These are phyloP conservation scores for Agrocybe praecox DNA, from an alignment of 768 basidiomycete genomes.

Conservation along the genomic window DNA sequence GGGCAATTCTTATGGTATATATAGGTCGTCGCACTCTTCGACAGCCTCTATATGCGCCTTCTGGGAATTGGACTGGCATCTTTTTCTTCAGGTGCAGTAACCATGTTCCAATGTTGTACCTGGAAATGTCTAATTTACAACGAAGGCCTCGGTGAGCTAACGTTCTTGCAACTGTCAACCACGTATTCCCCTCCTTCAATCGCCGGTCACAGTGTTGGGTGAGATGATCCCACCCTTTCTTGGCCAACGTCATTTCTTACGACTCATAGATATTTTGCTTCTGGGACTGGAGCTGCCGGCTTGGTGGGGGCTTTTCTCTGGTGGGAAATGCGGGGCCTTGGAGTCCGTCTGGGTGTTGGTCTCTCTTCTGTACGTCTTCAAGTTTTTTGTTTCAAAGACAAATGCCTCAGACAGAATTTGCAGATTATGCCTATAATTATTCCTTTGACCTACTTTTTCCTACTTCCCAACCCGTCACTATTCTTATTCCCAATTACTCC, in stretches of 20 bases:
- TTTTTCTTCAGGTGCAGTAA: conserved; percentile 73
- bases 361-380: conserved; percentile 67
- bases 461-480: conserved; percentile 65
- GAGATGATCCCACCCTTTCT: conserved; percentile 16
- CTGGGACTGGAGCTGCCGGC: conserved; percentile 93
- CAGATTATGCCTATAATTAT: conserved; percentile 85
- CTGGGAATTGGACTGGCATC: conserved; percentile 63
- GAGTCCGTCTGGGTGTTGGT: conserved; percentile 83
- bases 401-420: neutral
- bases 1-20: neutral
- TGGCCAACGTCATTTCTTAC: neutral
- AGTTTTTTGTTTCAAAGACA: too few species aligned
- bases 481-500: conserved; percentile 47
- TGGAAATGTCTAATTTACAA: conserved; percentile 1
- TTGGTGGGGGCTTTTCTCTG: conserved; percentile 91
- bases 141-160: conserved; percentile 88
- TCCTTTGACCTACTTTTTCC: conserved; percentile 72
- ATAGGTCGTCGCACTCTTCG: conserved; percentile 79
- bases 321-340: conserved; percentile 90
- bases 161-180: conserved; percentile 92
- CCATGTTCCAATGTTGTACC: neutral
- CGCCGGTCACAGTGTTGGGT: conserved; percentile 84
- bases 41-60: conserved; percentile 66
- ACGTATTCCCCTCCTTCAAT: conserved; percentile 70
- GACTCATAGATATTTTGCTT: conserved; percentile 78